Base-by-base conservation (phyloP, 805 yeast species). In the Nakazawaea ernobii region DNA sequence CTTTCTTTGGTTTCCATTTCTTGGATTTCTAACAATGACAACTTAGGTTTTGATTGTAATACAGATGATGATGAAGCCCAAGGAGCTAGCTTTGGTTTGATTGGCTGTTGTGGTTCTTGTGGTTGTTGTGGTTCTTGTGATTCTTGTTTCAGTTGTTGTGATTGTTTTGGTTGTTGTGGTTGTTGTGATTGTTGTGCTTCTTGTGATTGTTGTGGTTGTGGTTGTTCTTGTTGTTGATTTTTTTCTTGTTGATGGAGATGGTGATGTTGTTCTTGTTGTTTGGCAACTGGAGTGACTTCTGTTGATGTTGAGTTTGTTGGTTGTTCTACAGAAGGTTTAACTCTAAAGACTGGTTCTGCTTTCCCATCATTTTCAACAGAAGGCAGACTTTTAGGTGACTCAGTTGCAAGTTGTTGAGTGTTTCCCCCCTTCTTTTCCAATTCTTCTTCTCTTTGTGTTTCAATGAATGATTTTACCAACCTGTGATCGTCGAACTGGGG, bases 1-100 rank as follows among this genome's bases (percentile, higher is more conserved):
- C 60, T 66, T 55, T 74, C 78, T 29, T 73, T 73, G 50, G 75
- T 77, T 48, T 76, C 66, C 24, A 58, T 38, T 52, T 65, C 65
- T 57, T 77, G 82, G 48, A 78, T 76, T 59, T 79, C 77, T 45
- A 71, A 69, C 55, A 79, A 64, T 0, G 82, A 64, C 45, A 76
- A 49, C n/a, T 64, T 58, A 10, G 80, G 79, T 37, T 43, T 49
- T 35, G 60, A 32, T n/a, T 43, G 40, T 51, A 46, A 51, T 4
- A 56, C 51, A 6, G 56, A 52, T 26, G 59, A 50, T 20, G 59
- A 55, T 1, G 58, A 50, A n/a, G 82, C 82, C 83, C 83, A 79
- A 39, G 84, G 83, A 5, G 83, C 83, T 29, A 70, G 58, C 40
- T 50, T 55, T 14, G 62, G 55, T 29, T 38, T 52, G 4, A 48